phyloP scores from a whole-genome alignment of 352 stramenopile species.

The Globisporangium barbulae region DNA sequence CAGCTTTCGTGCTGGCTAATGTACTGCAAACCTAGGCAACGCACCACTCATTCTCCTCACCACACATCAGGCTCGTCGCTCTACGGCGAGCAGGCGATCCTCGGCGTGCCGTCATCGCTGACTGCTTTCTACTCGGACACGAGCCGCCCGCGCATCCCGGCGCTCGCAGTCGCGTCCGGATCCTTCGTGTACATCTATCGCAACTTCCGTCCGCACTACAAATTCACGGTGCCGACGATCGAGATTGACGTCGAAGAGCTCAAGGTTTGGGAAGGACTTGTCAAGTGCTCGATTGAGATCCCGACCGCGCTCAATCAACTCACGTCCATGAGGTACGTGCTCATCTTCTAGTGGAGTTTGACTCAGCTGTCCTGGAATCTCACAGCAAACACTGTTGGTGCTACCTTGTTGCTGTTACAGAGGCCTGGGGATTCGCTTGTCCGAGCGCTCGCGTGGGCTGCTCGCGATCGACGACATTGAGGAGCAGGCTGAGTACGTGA shows the following conservation, averaged over 20 bases:
- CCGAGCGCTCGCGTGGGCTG: conserved; percentile 63
- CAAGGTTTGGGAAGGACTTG: conserved; percentile 66
- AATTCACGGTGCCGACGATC: conserved; percentile 83
- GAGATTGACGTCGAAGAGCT: conserved; percentile 68
- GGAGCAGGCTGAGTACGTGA: conserved; percentile 79
- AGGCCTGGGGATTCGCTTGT: conserved; percentile 60
- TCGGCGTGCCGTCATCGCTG: conserved; percentile 70
- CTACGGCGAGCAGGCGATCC: conserved; percentile 74
- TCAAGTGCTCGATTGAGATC: conserved; percentile 72
- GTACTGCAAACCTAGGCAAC: not conserved
- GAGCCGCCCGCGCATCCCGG: conserved; percentile 65
- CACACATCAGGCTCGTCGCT: conserved; percentile 50
- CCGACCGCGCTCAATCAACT: conserved; percentile 61
- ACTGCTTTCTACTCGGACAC: conserved; percentile 76
- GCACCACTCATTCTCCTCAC: not conserved
- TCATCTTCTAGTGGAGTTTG: not conserved
- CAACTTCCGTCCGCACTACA: conserved; percentile 90
- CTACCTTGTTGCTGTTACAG: conserved; percentile 19
- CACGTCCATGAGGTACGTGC: conserved; percentile 43
- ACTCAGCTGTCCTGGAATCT: no score
- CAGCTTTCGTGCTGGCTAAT: not conserved
- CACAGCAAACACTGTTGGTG: not conserved
- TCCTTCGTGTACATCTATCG: conserved; percentile 91
- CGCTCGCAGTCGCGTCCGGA: conserved; percentile 82
- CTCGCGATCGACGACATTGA: conserved; percentile 81